phyloP scores from a whole-genome alignment of 306 rosid genomes.

The Cucurbita argyrosperma region DNA sequence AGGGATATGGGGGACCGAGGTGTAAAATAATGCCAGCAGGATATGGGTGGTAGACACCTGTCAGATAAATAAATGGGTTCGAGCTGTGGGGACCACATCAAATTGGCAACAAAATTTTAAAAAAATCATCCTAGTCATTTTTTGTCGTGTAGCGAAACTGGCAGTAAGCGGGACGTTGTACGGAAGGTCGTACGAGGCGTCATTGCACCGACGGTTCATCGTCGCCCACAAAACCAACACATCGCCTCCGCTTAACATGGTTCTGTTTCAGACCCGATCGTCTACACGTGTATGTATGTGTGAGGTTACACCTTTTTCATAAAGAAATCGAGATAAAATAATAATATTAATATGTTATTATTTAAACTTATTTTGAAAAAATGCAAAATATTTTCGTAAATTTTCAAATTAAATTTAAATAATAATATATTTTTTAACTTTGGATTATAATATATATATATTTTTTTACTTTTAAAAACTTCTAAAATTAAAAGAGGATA shows the following conservation, averaged over 20 bases:
- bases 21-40: constrained; percentile 9
- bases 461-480: background rate
- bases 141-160: constrained; percentile 2
- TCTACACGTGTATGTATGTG: background rate
- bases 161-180: background rate
- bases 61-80: background rate
- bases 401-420: too few species aligned
- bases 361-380: too few species aligned
- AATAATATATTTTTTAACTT: too few species aligned
- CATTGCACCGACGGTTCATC: constrained; percentile 2
- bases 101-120: background rate
- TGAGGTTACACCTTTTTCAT: background rate
- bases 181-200: background rate
- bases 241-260: background rate
- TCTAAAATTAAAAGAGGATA: background rate
- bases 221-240: background rate
- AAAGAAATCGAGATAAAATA: too few species aligned
- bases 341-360: too few species aligned
- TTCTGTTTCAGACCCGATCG: background rate
- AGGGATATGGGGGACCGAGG: constrained; percentile 4
- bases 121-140: background rate
- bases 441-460: too few species aligned
- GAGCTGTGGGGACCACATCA: background rate
- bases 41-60: constrained; percentile 1
- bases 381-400: too few species aligned